Evolutionary conservation across 208 protist species (phyloP).

Genomic region (Leptomonas seymouri): DNA sequence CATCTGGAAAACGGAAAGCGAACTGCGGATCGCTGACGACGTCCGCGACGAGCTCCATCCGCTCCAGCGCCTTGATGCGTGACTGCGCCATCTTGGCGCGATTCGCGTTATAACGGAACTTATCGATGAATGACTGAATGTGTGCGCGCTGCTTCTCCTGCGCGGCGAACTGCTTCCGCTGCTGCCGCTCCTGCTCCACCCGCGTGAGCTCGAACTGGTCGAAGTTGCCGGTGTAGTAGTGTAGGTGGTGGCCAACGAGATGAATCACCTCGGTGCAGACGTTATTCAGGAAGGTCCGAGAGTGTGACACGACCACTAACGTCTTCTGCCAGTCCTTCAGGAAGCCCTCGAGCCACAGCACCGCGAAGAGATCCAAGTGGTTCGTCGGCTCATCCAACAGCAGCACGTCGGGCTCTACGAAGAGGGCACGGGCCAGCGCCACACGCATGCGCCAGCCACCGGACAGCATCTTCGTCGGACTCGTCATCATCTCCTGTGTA

Average conservation of each 20-base stretch:
- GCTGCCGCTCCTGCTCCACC: constrained; percentile 87
- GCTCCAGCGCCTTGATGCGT: constrained; percentile 94
- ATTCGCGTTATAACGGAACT: constrained; percentile 92
- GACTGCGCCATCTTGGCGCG: constrained; percentile 94
- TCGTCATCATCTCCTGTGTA: constrained; percentile 93
- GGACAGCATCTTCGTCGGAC: constrained; percentile 84
- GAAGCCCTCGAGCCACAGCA: constrained; percentile 98
- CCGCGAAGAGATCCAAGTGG: constrained; percentile 97
- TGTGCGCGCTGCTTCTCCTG: constrained; percentile 91
- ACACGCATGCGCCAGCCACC: constrained; percentile 99
- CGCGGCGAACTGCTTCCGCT: constrained; percentile 87
- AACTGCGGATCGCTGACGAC: constrained; percentile 91
- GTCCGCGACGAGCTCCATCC: constrained; percentile 88
- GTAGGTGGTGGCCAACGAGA: constrained; percentile 80
- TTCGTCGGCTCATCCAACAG: constrained; percentile 98
- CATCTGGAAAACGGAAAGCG: constrained; percentile 91
- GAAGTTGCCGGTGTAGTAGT: constrained; percentile 96
- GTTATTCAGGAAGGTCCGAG: constrained; percentile 96
- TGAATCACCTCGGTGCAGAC: constrained; percentile 96
- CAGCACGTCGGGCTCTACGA: constrained; percentile 95
- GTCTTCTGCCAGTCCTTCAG: constrained; percentile 95
- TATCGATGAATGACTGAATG: constrained; percentile 95
- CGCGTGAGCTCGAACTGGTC: constrained; percentile 92
- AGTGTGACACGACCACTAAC: constrained; percentile 98
- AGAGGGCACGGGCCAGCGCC: constrained; percentile 96